Conservation (phyloP, 768 basidiomycete species). For the Hericium rajendrae region DNA sequence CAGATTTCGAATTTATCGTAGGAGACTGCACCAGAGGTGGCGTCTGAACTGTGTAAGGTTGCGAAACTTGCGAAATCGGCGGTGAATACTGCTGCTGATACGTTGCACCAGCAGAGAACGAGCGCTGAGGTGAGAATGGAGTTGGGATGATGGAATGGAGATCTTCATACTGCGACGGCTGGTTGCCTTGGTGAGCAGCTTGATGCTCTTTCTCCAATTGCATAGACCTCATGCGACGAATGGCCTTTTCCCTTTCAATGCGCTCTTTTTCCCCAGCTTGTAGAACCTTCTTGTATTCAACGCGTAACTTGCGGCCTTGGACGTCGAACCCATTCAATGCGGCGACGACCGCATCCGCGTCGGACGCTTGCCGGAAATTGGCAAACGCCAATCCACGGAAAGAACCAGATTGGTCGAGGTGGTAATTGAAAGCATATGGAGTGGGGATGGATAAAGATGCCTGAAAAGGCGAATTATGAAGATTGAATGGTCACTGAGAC, state of each 20-base stretch:
- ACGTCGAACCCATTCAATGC: constrained; percentile 96
- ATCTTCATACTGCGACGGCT: constrained; percentile 47
- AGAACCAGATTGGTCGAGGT: constrained; percentile 90
- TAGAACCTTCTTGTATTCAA: constrained; percentile 99
- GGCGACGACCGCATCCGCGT: constrained; percentile 92
- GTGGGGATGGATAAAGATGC: constrained; percentile 88
- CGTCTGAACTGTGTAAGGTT: constrained; percentile 32
- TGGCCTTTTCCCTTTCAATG: constrained; percentile 96
- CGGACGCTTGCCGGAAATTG: constrained; percentile 85
- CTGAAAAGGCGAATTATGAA: constrained; percentile 29
- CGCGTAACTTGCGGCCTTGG: constrained; percentile 92
- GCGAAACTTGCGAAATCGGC: constrained; percentile 33
- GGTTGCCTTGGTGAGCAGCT: constrained; percentile 27
- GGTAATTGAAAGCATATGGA: constrained; percentile 99
- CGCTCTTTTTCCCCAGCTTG: constrained; percentile 98
- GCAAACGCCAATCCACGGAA: constrained; percentile 98
- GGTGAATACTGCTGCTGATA: constrained; percentile 66
- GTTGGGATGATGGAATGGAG: constrained; percentile 51
- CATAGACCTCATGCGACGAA: constrained; percentile 96
- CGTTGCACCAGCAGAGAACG: constrained; percentile 53
- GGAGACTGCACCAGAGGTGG: constrained; percentile 41
- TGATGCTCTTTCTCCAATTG: constrained; percentile 78
- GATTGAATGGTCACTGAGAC: constrained; percentile 2
- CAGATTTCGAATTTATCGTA: constrained; percentile 57
- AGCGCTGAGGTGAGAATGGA: constrained; percentile 61